Evolutionary conservation across 225 moss, liverwort and hornwort genomes (phyloP).

Genomic region (Physcomitrellopsis africana): DNA sequence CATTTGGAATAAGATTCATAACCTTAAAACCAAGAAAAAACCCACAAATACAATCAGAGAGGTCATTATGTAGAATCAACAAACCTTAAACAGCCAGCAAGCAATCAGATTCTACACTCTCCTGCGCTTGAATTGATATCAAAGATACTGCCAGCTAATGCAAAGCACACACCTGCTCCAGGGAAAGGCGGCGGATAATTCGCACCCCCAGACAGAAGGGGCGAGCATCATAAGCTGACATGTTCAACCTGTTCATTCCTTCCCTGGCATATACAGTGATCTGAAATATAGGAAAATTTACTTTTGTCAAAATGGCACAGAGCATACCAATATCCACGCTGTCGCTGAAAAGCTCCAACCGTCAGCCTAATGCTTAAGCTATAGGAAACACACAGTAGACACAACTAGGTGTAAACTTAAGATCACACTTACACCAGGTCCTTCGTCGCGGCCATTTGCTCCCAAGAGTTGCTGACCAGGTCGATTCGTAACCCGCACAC

Average conservation of each 20-base stretch:
- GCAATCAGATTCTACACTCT: neutral
- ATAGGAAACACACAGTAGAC: neutral
- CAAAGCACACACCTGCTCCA: constrained; percentile 50
- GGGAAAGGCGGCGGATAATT: constrained; percentile 58
- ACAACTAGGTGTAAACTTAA: neutral
- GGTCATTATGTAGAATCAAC: neutral
- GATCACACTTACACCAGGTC: constrained; percentile 53
- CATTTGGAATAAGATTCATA: constrained; percentile 62
- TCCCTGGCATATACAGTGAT: constrained; percentile 60
- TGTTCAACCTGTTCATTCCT: constrained; percentile 59
- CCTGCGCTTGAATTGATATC: neutral
- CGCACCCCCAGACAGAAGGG: constrained; percentile 70
- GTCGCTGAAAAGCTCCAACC: neutral
- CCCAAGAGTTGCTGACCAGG: constrained; percentile 71
- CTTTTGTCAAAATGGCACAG: neutral
- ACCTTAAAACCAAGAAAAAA: constrained; percentile 38
- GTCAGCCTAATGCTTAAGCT: neutral
- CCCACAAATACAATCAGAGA: constrained; percentile 7
- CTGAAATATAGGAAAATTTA: constrained; percentile 36
- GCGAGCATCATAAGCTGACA: constrained; percentile 64
- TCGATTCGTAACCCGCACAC: constrained; percentile 71
- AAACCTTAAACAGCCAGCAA: neutral
- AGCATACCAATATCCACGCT: neutral
- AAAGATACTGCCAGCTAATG: neutral
- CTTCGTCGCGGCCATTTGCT: constrained; percentile 78